These are phyloP conservation scores for Linum tenue DNA, from an alignment of 345 rosid species.

Conservation along the genomic window DNA sequence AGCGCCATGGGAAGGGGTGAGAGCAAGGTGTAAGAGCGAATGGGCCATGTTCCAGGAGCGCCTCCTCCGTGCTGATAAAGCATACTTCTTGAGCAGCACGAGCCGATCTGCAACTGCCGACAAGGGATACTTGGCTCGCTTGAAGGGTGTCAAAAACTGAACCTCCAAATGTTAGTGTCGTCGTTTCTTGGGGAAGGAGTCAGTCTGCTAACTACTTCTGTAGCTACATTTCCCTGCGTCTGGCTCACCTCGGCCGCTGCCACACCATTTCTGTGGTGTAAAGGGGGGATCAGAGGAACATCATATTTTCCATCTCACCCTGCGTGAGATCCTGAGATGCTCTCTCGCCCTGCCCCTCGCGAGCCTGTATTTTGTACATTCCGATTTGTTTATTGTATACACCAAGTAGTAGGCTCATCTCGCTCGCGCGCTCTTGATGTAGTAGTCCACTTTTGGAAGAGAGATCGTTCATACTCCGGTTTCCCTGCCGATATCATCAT, in stretches of 20 bases:
- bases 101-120: conserved; percentile 38
- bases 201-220: background rate
- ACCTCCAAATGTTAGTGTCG: no score
- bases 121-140: conserved; percentile 32
- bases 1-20: conserved; percentile 89
- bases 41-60: conserved; percentile 79
- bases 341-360: background rate
- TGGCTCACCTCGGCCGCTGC: background rate
- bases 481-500: background rate
- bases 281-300: background rate
- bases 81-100: background rate
- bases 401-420: background rate
- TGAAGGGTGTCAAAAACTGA: conserved; percentile 2
- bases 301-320: background rate
- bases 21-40: conserved; percentile 68
- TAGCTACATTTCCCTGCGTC: background rate
- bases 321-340: background rate
- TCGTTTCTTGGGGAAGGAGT: background rate
- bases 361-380: background rate
- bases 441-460: no score
- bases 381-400: background rate
- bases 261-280: background rate
- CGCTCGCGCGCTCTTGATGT: no score
- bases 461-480: background rate
- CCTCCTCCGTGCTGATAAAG: conserved; percentile 14